Base-by-base conservation (phyloP, 2,329 filamentous ascomycete genomes). In the Taxawa tesnikishii region DNA sequence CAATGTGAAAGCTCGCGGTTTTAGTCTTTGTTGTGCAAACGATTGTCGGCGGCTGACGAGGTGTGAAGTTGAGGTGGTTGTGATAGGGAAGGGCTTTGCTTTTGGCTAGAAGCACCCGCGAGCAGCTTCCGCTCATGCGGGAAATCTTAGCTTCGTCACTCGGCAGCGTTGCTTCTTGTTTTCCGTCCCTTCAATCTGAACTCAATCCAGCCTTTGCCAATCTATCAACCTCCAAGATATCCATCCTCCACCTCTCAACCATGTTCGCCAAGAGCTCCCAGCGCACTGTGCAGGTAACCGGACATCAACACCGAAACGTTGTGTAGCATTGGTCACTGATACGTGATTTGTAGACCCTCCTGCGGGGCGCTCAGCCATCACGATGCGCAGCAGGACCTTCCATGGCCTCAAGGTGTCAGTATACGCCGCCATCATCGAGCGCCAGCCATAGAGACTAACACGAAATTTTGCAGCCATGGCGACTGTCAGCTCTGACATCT, bases 401-500 rank as follows among this genome's bases (percentile, higher is more conserved):
- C 40, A 55, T 68, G 49, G 59, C 65, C 41, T 59, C 66, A 39
- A 63, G 70, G 59, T 65, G 70, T 74, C 66, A 50, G 67, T 53
- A 36, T 30, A 21, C 8, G 25, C 15, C 9, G 15, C 26, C n/a
- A 40, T 48, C 38, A 30, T 40, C 39, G 30, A 33, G 35, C 16
- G 37, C 31, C 38, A 23, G 34, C 38, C 42, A 33, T 21, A n/a
- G 11, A 11, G 12, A 15, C 15, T 32, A 24, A 26, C 31, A 29
- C 33, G 17, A 32, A 25, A 19, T 17, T 31, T 30, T 12, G 40
- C 42, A 70, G 67, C 65, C 44, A 68, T 85, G 59, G 83, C 84
- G 50, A 61, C 61, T 31, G 70, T 94, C 50, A 76, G 85, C 63
- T 81, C 81, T 59, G 90, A 96, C 64, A 88, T 96, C 65, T 94